Evolutionary conservation across 768 basidiomycete genomes (phyloP), one percentile per base, ranked within the genome.

Genomic region (Rossbeevera mucosa): DNA sequence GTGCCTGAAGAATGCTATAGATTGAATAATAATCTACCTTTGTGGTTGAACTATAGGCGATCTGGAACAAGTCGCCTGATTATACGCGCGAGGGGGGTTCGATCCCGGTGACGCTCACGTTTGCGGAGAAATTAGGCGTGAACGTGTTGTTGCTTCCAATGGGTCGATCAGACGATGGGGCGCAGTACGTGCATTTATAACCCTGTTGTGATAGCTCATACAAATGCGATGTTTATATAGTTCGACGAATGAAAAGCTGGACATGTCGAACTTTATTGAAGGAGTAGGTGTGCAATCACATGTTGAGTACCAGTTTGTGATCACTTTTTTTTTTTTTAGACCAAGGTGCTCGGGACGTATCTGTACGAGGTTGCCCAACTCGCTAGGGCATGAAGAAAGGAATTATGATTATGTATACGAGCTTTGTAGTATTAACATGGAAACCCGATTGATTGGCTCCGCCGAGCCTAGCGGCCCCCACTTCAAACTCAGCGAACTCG

Each of bases 241-340:
- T 71, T 91, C 89, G 47, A 93, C 89, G 11, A 94, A 95, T 68
- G 95, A 97, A 78, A 98, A 98, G 71, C 75, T 98, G 47, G 94
- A 98, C 71, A 75, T 75, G 48, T 83, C 82, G 44, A 98, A 98
- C 75, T 96, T 86, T 71, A 86, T 96, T 54, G 74, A 90, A 69
- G 88, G 86, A 63, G 91, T 87, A 50, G 14, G 70, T 67, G 83
- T 65, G 16, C 43, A 18, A 49, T 12, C 25, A 50, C n/a, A 3
- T 47, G 2, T 16, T 49, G 36, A n/a, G 8, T 22, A 16, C 22
- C 42, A 38, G 29, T 40, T 14, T 36, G n/a, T 55, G 48, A 61
- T 33, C 14, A 20, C 20, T 20, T 51, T 21, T 51, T 20, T 51
- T 21, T 51, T 44, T 30, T 44, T 28, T 47, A 69, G 67, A 69